phyloP scores from a whole-genome alignment of 345 rosid species.

The Tarenaya hassleriana region DNA sequence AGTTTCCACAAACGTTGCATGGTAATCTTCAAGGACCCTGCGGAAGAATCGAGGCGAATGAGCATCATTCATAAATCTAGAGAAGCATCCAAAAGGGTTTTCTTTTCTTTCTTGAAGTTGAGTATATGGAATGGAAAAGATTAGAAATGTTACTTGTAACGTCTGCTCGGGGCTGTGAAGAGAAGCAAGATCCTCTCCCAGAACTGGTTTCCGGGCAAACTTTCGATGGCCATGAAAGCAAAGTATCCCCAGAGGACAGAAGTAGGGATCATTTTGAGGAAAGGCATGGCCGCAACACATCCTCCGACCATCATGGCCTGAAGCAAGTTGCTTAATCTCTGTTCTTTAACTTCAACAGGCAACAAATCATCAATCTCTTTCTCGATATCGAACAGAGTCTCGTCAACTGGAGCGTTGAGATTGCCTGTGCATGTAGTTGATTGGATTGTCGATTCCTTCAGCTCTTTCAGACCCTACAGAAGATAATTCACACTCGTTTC shows the following conservation, averaged over 20 bases:
- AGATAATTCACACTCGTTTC: neutral
- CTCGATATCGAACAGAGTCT: slow-evolving; percentile 62
- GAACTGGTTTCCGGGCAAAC: slow-evolving; percentile 76
- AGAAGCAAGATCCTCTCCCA: slow-evolving; percentile 79
- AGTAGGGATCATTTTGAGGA: slow-evolving; percentile 72
- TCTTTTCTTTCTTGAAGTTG: too few species aligned
- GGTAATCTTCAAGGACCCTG: slow-evolving; percentile 69
- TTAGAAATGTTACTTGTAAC: slow-evolving; percentile 49
- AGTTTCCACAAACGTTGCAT: slow-evolving; percentile 69
- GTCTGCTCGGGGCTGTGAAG: slow-evolving; percentile 68
- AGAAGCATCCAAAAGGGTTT: too few species aligned
- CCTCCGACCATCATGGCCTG: slow-evolving; percentile 73
- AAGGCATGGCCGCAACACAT: slow-evolving; percentile 79
- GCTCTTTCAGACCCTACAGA: slow-evolving; percentile 52
- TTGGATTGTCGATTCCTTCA: slow-evolving; percentile 73
- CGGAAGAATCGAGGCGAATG: neutral
- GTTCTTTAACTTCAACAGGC: slow-evolving; percentile 82
- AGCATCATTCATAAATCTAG: too few species aligned
- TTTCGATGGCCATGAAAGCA: slow-evolving; percentile 86
- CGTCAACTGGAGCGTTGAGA: slow-evolving; percentile 62
- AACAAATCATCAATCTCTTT: slow-evolving; percentile 76
- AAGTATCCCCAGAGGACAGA: slow-evolving; percentile 87
- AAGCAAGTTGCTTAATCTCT: slow-evolving; percentile 67
- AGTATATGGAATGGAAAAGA: neutral
- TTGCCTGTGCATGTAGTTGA: slow-evolving; percentile 54